A percentile compares a stretch with the other conserved stretches of the same genome.
Conservation (phyloP, 2,329 filamentous ascomycete genomes). For the Nigrograna mackinnonii region DNA sequence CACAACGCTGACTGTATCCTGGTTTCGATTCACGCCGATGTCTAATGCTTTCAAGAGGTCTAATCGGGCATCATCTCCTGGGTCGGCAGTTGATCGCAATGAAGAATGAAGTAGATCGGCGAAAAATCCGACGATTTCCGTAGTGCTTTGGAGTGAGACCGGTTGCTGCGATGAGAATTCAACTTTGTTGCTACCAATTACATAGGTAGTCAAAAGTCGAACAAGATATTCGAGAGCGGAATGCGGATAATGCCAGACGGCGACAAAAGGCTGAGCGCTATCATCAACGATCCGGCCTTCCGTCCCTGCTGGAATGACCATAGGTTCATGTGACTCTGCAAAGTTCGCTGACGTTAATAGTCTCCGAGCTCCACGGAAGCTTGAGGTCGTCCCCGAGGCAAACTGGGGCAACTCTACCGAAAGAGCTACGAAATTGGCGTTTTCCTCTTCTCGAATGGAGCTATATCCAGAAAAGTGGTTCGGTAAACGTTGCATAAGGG, state of each 20-base stretch:
- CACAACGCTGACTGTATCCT: constrained; percentile 79
- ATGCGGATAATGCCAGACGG: constrained; percentile 75
- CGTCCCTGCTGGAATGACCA: constrained; percentile 69
- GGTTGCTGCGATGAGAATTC: constrained; percentile 50
- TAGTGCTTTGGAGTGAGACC: constrained; percentile 63
- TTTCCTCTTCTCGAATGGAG: constrained; percentile 82
- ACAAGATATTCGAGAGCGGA: constrained; percentile 81
- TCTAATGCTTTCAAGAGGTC: constrained; percentile 23
- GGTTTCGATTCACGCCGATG: constrained; percentile 53
- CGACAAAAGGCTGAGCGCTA: constrained; percentile 69
- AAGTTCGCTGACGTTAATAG: constrained; percentile 18
- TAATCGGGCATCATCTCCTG: neutral
- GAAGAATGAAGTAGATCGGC: constrained; percentile 65
- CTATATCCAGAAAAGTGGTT: constrained; percentile 73
- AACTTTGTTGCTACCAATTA: constrained; percentile 57
- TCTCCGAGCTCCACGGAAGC: constrained; percentile 24
- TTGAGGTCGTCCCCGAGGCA: constrained; percentile 17
- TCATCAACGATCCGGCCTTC: constrained; percentile 76
- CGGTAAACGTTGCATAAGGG: constrained; percentile 78
- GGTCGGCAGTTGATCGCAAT: constrained; percentile 25
- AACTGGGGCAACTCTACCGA: constrained; percentile 68
- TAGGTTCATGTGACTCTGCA: constrained; percentile 41
- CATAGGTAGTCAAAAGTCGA: constrained; percentile 71
- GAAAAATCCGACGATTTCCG: constrained; percentile 75
- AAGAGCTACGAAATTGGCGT: constrained; percentile 77